Base-by-base conservation (phyloP, 495 filamentous ascomycete genomes). In the Halenospora varia region DNA sequence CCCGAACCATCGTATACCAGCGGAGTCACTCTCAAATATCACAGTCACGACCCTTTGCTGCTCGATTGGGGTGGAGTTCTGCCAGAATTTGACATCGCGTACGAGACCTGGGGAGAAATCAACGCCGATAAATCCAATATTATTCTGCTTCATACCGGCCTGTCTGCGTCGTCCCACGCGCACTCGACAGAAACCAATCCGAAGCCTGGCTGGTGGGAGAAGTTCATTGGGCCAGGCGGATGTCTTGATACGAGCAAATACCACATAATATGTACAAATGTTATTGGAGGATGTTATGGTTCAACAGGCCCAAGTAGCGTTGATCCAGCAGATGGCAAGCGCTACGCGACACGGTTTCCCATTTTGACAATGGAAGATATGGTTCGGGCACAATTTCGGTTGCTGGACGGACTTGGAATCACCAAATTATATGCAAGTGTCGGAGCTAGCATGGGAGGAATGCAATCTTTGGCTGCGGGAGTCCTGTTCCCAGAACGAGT, bases 181-280 rank as follows among this genome's bases (percentile, higher is more conserved):
- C 91, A 93, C 61, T 96, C 91, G 44, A 97, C 93, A 20, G 75
- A 77, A 35, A 77, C 73, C 13, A 99, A 97, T 69, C 82, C 88
- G 0, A 88, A 96, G 69, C 85, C 89, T 0, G 94, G 94, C 0
- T 99, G 94, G 94, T 99, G 94, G 94, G 95, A 99, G 75, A 96
- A 89, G 70, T 99, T 99, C 70, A 97, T 99, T 62, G 94, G 94
- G 0, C 89, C 95, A 0, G 92, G 90, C 0, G 78, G 80, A 25
- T 85, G 91, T 19, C 70, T 99, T 6, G 90, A 99, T 70, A 99
- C 95, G 1, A 70, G 93, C 65, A 93, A 90, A 66, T 96, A 95
- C 73, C 88, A 87, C 67, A 73, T 99, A 48, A 90, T 99, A 59
- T 99, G 94, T 72, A 97, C 95, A 9, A 99, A 99, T 69, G 90